Conservation (phyloP, 305 asterid species). For the Fraxinus ornus region DNA sequence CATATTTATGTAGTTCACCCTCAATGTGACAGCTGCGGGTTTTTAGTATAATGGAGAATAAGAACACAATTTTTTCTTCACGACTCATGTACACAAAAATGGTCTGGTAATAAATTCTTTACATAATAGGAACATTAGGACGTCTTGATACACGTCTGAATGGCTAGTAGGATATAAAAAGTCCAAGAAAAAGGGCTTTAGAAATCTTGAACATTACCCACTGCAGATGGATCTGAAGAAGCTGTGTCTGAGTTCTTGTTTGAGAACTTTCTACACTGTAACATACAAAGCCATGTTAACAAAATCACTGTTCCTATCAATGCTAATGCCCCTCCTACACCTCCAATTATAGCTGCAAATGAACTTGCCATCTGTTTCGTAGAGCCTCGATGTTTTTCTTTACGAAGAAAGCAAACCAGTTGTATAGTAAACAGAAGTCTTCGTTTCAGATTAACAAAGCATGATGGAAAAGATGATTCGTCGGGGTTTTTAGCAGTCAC, state of each 20-base stretch:
- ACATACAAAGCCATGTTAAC: conserved; percentile 32
- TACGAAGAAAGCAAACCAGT: neutral
- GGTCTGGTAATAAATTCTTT: neutral
- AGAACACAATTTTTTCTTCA: neutral
- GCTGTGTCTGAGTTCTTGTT: conserved; percentile 61
- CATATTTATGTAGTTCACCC: neutral
- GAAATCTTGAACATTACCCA: conserved; percentile 31
- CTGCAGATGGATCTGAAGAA: conserved; percentile 74
- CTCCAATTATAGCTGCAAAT: conserved; percentile 52
- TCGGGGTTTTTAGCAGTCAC: neutral
- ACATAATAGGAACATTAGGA: neutral
- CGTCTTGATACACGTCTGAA: neutral
- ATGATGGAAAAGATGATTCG: neutral
- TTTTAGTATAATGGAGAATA: neutral
- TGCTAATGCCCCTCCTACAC: conserved; percentile 44
- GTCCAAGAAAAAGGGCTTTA: neutral
- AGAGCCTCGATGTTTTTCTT: conserved; percentile 11
- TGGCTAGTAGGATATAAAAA: neutral
- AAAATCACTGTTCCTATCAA: conserved; percentile 35
- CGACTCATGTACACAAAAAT: neutral
- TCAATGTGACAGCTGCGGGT: neutral
- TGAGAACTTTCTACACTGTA: conserved; percentile 29
- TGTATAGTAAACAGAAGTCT: neutral
- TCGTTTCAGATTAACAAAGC: neutral
- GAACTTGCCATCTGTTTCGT: conserved; percentile 43